Evolutionary conservation across 352 stramenopile genomes (phyloP).

Genomic region (Phytophthora hybrid): DNA sequence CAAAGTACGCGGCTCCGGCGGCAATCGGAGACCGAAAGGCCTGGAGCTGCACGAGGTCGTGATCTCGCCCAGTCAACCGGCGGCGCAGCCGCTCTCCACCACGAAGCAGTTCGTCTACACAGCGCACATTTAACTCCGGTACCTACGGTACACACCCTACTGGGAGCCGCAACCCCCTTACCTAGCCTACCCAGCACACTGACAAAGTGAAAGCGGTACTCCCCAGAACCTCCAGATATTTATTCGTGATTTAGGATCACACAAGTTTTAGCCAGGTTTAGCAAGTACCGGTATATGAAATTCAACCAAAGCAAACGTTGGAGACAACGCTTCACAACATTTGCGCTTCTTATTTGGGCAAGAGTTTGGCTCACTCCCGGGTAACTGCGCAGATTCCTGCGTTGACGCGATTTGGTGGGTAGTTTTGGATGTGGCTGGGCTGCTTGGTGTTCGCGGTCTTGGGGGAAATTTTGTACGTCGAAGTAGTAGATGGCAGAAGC

Average conservation of each 20-base stretch:
- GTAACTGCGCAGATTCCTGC: too few species aligned
- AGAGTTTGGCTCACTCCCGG: too few species aligned
- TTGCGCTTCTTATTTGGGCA: too few species aligned
- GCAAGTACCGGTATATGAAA: background rate
- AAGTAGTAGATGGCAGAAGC: too few species aligned
- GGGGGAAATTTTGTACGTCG: too few species aligned
- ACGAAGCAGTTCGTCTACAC: conserved; percentile 63
- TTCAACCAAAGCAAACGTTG: background rate
- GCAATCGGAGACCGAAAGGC: conserved; percentile 19
- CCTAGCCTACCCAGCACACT: conserved; percentile 10
- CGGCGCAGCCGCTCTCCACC: conserved; percentile 36
- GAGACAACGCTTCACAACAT: too few species aligned
- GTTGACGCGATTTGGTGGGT: background rate
- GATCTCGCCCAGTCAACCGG: conserved; percentile 50
- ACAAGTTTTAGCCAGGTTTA: background rate
- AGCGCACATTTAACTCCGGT: conserved; percentile 51
- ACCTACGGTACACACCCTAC: conserved; percentile 7
- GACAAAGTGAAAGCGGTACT: conserved; percentile 24
- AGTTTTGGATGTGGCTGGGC: background rate
- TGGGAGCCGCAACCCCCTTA: conserved; percentile 34
- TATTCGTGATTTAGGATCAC: conserved; percentile 21
- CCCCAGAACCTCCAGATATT: conserved; percentile 23
- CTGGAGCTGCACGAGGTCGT: conserved; percentile 49
- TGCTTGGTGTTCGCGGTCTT: too few species aligned
- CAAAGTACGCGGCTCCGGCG: conserved; percentile 25